These are phyloP conservation scores for Teratosphaeria epicoccoides DNA, from an alignment of 2,329 filamentous ascomycete genomes.

Conservation along the genomic window DNA sequence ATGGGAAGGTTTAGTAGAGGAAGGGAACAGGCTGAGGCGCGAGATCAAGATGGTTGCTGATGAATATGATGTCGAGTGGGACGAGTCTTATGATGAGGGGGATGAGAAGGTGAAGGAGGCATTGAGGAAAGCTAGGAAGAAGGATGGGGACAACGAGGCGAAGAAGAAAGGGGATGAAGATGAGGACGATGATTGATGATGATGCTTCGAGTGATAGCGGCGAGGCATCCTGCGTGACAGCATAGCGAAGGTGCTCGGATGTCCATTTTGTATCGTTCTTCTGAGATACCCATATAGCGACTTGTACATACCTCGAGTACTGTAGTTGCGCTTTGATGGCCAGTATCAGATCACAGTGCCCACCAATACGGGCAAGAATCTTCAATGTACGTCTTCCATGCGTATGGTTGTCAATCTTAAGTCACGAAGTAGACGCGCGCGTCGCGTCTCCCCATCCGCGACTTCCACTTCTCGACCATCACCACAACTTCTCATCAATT, in stretches of 20 bases:
- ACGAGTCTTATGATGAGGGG: constrained; percentile 22
- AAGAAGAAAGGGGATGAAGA: constrained; percentile 29
- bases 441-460: background rate
- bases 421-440: background rate
- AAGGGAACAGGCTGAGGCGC: constrained; percentile 63
- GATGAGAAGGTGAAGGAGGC: constrained; percentile 23
- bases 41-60: constrained; percentile 73
- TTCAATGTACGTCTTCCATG: no score
- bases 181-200: constrained; percentile 37
- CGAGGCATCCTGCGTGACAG: constrained; percentile 1
- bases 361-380: no score
- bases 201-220: constrained; percentile 27
- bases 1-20: constrained; percentile 71
- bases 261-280: background rate
- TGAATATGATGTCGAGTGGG: constrained; percentile 81
- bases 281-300: background rate
- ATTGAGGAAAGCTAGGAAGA: constrained; percentile 47
- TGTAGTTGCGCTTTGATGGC: no score
- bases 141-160: constrained; percentile 12
- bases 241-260: background rate
- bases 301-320: background rate
- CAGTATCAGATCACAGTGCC: no score
- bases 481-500: background rate
- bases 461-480: background rate
- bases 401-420: no score